Conservation (phyloP, 768 basidiomycete genomes). For the Hygrocybe punicea region DNA sequence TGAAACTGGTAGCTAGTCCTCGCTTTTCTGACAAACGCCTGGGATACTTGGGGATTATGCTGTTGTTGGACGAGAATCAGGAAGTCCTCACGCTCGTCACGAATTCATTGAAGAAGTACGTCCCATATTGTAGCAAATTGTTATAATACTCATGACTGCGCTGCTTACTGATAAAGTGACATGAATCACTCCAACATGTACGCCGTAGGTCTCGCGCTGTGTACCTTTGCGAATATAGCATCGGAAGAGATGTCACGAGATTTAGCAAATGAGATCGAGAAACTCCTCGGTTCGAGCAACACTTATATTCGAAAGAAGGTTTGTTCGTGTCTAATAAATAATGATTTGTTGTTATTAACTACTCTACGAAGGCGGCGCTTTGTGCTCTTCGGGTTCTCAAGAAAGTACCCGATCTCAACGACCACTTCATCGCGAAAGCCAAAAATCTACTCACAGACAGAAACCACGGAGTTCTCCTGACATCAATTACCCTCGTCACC, state of each 20-base stretch:
- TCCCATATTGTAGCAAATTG: slow-evolving; percentile 6
- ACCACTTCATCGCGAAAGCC: slow-evolving; percentile 85
- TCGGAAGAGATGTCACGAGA: slow-evolving; percentile 99
- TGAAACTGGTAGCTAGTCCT: slow-evolving; percentile 91
- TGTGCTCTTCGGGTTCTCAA: slow-evolving; percentile 93
- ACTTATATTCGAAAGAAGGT: slow-evolving; percentile 99
- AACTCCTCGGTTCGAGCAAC: slow-evolving; percentile 93
- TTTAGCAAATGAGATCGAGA: slow-evolving; percentile 96
- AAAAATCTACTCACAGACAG: slow-evolving; percentile 91
- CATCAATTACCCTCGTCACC: slow-evolving; percentile 90
- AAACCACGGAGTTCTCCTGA: slow-evolving; percentile 92
- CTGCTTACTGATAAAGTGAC: slow-evolving; percentile 56
- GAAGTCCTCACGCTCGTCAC: slow-evolving; percentile 97
- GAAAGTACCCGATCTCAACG: slow-evolving; percentile 92
- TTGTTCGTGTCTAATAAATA: slow-evolving; percentile 35
- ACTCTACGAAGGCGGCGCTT: slow-evolving; percentile 69
- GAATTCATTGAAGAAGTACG: slow-evolving; percentile 96
- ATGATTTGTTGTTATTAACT: neutral
- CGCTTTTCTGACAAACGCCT: slow-evolving; percentile 94
- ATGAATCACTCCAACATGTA: slow-evolving; percentile 99
- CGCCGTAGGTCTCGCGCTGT: slow-evolving; percentile 92
- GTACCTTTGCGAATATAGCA: slow-evolving; percentile 98
- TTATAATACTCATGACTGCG: slow-evolving; percentile 1
- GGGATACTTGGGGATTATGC: slow-evolving; percentile 97
- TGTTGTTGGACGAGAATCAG: slow-evolving; percentile 94